Conservation (phyloP, 192 early-diverging fungal genomes). For the Endogone sp. region DNA sequence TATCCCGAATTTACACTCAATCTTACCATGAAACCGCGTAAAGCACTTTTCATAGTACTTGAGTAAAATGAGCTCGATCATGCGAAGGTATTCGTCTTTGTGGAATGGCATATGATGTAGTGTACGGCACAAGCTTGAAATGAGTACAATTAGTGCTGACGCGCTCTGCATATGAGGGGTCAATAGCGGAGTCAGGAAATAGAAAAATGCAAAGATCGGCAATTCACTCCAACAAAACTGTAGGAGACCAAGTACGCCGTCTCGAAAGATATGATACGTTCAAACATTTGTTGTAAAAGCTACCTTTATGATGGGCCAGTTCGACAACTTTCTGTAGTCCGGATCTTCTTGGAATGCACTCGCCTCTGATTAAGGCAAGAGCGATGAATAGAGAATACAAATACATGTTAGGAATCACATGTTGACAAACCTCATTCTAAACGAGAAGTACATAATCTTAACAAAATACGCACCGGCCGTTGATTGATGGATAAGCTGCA, state of each 20-base stretch:
- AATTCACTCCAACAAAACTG: too few species aligned
- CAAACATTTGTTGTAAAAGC: too few species aligned
- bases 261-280: too few species aligned
- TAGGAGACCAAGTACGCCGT: too few species aligned
- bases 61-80: constrained; percentile 63
- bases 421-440: not conserved
- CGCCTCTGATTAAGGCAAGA: constrained; percentile 12
- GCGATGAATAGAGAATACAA: not conserved
- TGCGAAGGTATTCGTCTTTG: constrained; percentile 61
- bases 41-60: constrained; percentile 71
- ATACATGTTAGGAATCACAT: not conserved
- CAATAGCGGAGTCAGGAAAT: too few species aligned
- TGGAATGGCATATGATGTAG: constrained; percentile 64
- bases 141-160: constrained; percentile 48
- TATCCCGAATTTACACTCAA: not conserved
- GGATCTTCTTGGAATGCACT: constrained; percentile 48
- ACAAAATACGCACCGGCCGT: constrained; percentile 47
- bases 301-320: constrained; percentile 70
- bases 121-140: constrained; percentile 62
- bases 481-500: constrained; percentile 64
- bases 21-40: constrained; percentile 45
- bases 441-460: too few species aligned
- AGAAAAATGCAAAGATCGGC: too few species aligned
- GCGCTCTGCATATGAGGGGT: constrained; percentile 50
- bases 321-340: constrained; percentile 45